phyloP scores from a whole-genome alignment of 2,329 filamentous ascomycete genomes.

The Pseudogymnoascus sp. region DNA sequence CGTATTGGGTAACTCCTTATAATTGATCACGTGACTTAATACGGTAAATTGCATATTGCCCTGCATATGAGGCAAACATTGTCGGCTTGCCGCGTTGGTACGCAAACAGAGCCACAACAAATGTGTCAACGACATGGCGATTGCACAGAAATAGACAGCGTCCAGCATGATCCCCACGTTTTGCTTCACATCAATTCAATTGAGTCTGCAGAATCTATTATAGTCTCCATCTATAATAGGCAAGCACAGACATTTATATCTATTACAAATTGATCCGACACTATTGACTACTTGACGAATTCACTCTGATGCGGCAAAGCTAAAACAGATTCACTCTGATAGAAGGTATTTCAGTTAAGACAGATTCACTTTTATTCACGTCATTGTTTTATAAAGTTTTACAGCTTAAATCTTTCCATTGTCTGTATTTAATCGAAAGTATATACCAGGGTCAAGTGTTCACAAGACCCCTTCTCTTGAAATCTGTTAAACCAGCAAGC shows the following conservation, averaged over 20 bases:
- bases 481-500: constrained; percentile 4
- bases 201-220: background rate
- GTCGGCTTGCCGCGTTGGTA: background rate
- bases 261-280: background rate
- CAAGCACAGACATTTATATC: background rate
- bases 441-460: background rate
- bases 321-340: background rate
- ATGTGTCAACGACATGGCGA: background rate
- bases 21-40: background rate
- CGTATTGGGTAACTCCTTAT: constrained; percentile 6
- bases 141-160: background rate
- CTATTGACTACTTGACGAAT: background rate
- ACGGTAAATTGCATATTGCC: background rate
- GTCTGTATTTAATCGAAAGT: constrained; percentile 2
- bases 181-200: background rate
- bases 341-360: background rate
- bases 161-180: background rate
- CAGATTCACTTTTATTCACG: background rate
- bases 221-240: background rate
- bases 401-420: constrained; percentile 1
- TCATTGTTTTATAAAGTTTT: background rate
- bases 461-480: background rate
- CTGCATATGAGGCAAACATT: background rate
- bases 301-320: background rate
- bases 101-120: constrained; percentile 2